Base-by-base conservation (phyloP, 306 rosid species). In the Trifolium pratense region DNA sequence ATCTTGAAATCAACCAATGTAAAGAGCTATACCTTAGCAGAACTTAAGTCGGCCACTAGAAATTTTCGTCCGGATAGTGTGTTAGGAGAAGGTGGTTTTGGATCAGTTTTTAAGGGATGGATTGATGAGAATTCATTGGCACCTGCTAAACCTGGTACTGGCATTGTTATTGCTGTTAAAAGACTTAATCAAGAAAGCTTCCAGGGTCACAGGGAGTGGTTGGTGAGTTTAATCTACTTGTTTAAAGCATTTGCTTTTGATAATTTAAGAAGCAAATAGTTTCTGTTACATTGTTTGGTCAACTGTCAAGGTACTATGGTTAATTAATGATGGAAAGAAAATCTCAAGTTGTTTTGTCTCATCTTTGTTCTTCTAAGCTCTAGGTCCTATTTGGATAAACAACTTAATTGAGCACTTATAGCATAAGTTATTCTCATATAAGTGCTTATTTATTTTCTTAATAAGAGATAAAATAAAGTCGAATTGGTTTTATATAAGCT, bases 71-170 rank as follows among this genome's bases (percentile, higher is more conserved):
- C 85, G 0, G 86, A 86, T 42, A 89, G 82, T 67, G 91, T 89
- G 52, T 79, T 89, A 26, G 89, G 91, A 74, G 88, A 85, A 84
- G 89, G 91, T 65, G 89, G 85, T 61, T 86, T 87, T 61, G 88
- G 91, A 63, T 89, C 89, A 13, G 91, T 89, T 61, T 89, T 83
- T 74, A 89, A 86, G 70, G 93, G 93, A 25, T 89, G 93, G 93
- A 86, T 89, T 12, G 88, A 86, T 69, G 88, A 89, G 70, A 65
- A 82, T 58, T 57, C 86, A 9, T 55, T 81, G 73, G 74, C 66
- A 39, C 81, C 93, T 68, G n/a, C 89, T 63, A 89, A 77, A 73
- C 89, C 93, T 4, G 91, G 89, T 55, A 79, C 90, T 20, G 91
- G 93, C 51, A 71, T 78, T n/a, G n/a, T n/a, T 74, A 75, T 89